Evolutionary conservation across 2,329 filamentous ascomycete genomes (phyloP).

Genomic region (Colletotrichum musicola): DNA sequence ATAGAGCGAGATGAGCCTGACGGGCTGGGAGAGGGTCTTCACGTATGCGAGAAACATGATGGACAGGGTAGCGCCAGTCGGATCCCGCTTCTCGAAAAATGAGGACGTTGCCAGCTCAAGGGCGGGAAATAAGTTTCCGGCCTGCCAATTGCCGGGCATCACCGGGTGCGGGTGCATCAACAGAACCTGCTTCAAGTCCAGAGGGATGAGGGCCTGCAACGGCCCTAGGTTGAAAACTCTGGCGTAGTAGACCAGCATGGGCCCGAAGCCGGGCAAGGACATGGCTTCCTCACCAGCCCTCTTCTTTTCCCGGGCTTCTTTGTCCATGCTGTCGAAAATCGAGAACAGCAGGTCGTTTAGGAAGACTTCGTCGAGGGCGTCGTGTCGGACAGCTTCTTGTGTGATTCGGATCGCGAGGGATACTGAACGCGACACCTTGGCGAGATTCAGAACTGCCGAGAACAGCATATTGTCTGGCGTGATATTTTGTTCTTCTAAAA

Average conservation of each 20-base stretch:
- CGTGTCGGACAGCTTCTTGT: constrained; percentile 50
- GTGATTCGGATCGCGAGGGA: constrained; percentile 59
- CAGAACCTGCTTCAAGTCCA: constrained; percentile 30
- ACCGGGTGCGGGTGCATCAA: constrained; percentile 7
- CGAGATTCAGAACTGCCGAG: constrained; percentile 77
- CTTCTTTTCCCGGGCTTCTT: constrained; percentile 51
- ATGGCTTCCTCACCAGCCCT: constrained; percentile 45
- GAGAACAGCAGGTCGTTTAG: constrained; percentile 59
- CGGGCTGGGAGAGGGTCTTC: constrained; percentile 53
- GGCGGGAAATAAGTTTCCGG: constrained; percentile 46
- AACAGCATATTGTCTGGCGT: constrained; percentile 76
- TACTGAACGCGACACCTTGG: constrained; percentile 69
- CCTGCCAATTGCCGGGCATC: constrained; percentile 37
- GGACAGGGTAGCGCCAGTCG: constrained; percentile 54
- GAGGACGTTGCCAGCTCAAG: constrained; percentile 48
- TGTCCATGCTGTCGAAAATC: constrained; percentile 59
- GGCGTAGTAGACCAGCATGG: constrained; percentile 63
- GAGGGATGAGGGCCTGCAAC: constrained; percentile 54
- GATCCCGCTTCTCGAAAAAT: constrained; percentile 45
- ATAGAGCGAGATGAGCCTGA: constrained; percentile 60
- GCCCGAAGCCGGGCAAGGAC: constrained; percentile 55
- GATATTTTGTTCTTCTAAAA: constrained; percentile 70
- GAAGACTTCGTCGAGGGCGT: constrained; percentile 64
- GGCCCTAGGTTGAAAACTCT: constrained; percentile 61
- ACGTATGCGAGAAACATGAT: constrained; percentile 64